These are phyloP conservation scores for Pythium monospermum DNA, from an alignment of 352 stramenopile genomes.

Conservation along the genomic window DNA sequence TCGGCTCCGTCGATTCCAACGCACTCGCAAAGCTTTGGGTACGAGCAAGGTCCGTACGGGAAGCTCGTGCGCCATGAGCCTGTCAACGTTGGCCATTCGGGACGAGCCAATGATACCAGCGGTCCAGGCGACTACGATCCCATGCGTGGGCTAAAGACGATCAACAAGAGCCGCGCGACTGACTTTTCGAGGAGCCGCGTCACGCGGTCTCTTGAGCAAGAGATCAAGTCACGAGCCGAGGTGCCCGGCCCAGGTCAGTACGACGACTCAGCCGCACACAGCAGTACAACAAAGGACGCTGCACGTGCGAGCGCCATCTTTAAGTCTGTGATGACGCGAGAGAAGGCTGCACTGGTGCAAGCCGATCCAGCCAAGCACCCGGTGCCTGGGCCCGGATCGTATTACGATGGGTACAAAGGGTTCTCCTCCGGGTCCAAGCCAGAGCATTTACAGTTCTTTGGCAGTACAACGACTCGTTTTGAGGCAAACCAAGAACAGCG, in stretches of 20 bases:
- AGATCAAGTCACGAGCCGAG: constrained; percentile 47
- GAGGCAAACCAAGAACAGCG: constrained; percentile 20
- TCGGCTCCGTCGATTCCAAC: constrained; percentile 72
- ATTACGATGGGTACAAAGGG: constrained; percentile 41
- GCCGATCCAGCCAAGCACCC: constrained; percentile 24
- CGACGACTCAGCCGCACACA: constrained; percentile 21
- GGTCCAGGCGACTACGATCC: constrained; percentile 74
- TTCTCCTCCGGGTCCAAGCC: constrained; percentile 47
- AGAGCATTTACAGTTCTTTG: constrained; percentile 78
- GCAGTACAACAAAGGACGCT: constrained; percentile 33
- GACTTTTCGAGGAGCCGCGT: constrained; percentile 71
- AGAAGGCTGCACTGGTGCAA: constrained; percentile 28
- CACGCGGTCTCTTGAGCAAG: constrained; percentile 55
- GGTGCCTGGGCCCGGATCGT: constrained; percentile 60
- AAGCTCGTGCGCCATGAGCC: constrained; percentile 73
- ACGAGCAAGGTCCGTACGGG: constrained; percentile 64
- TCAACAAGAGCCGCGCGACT: constrained; percentile 54
- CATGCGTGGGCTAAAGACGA: constrained; percentile 54
- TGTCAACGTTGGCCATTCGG: constrained; percentile 43
- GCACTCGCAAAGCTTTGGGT: constrained; percentile 70
- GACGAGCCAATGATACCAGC: constrained; percentile 48
- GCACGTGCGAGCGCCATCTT: constrained; percentile 60
- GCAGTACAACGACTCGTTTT: constrained; percentile 67
- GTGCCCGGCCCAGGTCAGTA: constrained; percentile 67
- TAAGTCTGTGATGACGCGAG: constrained; percentile 56